These are phyloP conservation scores for Cercospora sesami DNA, from an alignment of 2,329 filamentous ascomycete species.

Conservation along the genomic window DNA sequence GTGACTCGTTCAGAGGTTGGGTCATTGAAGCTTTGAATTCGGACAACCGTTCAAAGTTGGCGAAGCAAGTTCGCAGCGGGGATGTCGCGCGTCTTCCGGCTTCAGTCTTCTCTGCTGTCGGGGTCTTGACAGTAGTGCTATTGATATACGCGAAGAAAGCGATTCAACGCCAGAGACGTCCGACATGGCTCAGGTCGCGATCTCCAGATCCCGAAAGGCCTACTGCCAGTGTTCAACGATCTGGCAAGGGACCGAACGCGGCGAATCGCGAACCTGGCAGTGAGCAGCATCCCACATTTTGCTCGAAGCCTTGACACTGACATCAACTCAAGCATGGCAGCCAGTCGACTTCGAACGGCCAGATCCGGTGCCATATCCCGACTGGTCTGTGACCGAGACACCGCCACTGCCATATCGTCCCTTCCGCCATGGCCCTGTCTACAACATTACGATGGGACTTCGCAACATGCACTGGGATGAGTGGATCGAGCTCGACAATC, in stretches of 20 bases:
- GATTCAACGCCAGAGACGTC: background rate
- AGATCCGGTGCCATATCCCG: constrained; percentile 60
- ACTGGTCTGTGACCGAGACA: constrained; percentile 68
- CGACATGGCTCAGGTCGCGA: constrained; percentile 17
- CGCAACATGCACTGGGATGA: constrained; percentile 68
- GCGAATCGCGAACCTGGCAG: constrained; percentile 49
- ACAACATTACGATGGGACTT: constrained; percentile 75
- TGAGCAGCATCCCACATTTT: constrained; percentile 33
- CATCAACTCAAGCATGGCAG: constrained; percentile 53
- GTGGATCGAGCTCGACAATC: constrained; percentile 84
- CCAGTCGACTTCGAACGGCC: constrained; percentile 62
- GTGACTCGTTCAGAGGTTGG: background rate
- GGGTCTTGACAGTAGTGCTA: background rate
- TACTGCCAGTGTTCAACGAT: constrained; percentile 26
- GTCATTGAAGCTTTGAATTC: background rate
- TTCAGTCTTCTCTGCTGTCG: background rate
- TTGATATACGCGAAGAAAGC: background rate
- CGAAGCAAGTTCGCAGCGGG: background rate
- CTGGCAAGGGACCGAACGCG: constrained; percentile 37
- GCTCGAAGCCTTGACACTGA: constrained; percentile 8
- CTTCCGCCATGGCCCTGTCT: constrained; percentile 70
- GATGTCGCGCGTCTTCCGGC: background rate
- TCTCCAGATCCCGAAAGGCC: constrained; percentile 52
- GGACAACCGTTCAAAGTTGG: background rate
- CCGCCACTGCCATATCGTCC: constrained; percentile 76